phyloP scores from a whole-genome alignment of 2,329 filamentous ascomycete genomes.

The Fusarium brevicatenulatum region DNA sequence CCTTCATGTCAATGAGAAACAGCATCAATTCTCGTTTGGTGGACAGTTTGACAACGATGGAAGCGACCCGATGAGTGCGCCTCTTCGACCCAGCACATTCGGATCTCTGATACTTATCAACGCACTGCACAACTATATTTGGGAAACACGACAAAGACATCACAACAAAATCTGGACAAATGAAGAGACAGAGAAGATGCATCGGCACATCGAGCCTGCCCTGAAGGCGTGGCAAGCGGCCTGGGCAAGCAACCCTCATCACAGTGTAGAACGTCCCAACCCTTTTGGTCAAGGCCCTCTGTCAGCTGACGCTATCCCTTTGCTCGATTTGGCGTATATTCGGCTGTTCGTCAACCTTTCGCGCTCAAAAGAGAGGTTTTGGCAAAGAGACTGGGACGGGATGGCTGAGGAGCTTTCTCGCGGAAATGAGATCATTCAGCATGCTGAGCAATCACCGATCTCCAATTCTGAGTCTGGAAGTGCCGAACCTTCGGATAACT shows the following conservation, averaged over 20 bases:
- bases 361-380: conserved; percentile 90
- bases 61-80: conserved; percentile 63
- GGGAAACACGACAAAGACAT: conserved; percentile 93
- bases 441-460: conserved; percentile 71
- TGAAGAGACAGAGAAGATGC: conserved; percentile 95
- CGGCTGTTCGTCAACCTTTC: conserved; percentile 94
- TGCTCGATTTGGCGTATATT: conserved; percentile 92
- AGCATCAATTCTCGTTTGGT: conserved; percentile 57
- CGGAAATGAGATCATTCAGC: conserved; percentile 78
- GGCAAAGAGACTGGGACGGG: conserved; percentile 91
- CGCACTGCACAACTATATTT: conserved; percentile 96
- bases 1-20: conserved; percentile 77
- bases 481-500: conserved; percentile 59
- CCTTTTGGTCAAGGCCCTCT: conserved; percentile 83
- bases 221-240: conserved; percentile 93
- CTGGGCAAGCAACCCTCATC: conserved; percentile 87
- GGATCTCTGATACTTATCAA: conserved; percentile 93
- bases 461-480: conserved; percentile 58
- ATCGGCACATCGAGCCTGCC: conserved; percentile 92
- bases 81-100: conserved; percentile 86
- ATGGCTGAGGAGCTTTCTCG: conserved; percentile 88
- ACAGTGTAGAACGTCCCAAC: conserved; percentile 86
- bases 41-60: conserved; percentile 31
- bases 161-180: conserved; percentile 89
- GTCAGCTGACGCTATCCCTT: conserved; percentile 88